Evolutionary conservation across 257 asterid species (phyloP).

Genomic region (Handroanthus guayacan): DNA sequence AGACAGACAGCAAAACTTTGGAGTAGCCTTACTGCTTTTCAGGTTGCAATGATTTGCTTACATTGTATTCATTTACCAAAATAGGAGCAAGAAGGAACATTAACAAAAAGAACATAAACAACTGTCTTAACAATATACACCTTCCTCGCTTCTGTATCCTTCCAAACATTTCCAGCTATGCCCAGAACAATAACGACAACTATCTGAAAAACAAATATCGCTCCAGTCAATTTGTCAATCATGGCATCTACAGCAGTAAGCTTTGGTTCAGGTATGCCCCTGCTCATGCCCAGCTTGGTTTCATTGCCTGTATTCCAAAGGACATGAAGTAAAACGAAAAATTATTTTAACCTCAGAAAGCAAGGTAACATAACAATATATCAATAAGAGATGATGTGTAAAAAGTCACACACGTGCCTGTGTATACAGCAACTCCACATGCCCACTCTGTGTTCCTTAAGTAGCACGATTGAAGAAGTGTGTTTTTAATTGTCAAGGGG

Average conservation of each 20-base stretch:
- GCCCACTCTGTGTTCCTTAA: slow-evolving; percentile 99
- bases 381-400: slow-evolving; percentile 14
- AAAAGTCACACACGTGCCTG: slow-evolving; percentile 65
- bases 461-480: slow-evolving; percentile 96
- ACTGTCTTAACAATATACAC: slow-evolving; percentile 45
- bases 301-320: slow-evolving; percentile 71
- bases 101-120: background rate
- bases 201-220: slow-evolving; percentile 92
- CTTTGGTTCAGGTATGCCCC: slow-evolving; percentile 98
- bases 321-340: slow-evolving; percentile 5
- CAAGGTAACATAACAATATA: background rate
- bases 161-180: slow-evolving; percentile 97
- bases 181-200: slow-evolving; percentile 98
- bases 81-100: slow-evolving; percentile 24
- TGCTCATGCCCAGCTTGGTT: slow-evolving; percentile 98
- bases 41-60: slow-evolving; percentile 21
- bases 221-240: slow-evolving; percentile 99
- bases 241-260: slow-evolving; percentile 99
- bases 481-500: slow-evolving; percentile 90
- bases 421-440: slow-evolving; percentile 98
- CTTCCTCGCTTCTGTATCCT: slow-evolving; percentile 97
- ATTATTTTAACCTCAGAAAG: slow-evolving; percentile 18
- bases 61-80: slow-evolving; percentile 7
- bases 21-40: slow-evolving; percentile 16
- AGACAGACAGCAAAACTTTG: background rate